Conservation (phyloP, 2,329 filamentous ascomycete genomes). For the Epichloe typhina region DNA sequence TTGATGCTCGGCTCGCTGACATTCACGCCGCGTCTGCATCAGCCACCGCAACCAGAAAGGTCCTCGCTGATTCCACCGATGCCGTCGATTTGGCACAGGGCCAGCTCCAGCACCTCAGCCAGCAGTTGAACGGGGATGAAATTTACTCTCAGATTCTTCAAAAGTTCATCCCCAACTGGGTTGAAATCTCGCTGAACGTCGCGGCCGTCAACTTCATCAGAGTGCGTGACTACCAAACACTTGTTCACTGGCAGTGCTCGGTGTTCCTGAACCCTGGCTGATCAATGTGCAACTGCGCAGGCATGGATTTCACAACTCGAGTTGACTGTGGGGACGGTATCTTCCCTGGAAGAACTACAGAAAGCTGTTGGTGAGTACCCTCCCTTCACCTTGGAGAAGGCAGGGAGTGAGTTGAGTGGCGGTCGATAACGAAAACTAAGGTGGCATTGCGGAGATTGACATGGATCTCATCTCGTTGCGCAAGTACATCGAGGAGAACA, state of each 20-base stretch:
- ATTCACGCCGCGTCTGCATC: not conserved
- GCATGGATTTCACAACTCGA: not conserved
- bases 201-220: not conserved
- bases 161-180: not conserved
- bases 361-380: not conserved
- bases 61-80: not conserved
- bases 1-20: not conserved
- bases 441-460: not conserved
- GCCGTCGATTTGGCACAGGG: not conserved
- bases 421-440: not conserved
- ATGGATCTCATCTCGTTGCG: not conserved
- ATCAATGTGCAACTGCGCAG: not conserved
- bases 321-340: not conserved
- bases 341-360: not conserved
- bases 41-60: not conserved
- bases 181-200: not conserved
- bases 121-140: not conserved
- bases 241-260: not conserved
- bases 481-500: not conserved
- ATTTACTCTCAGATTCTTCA: not conserved
- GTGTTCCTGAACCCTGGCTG: not conserved
- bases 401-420: not conserved
- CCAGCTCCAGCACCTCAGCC: not conserved
- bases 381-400: not conserved
- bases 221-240: not conserved